phyloP scores from a whole-genome alignment of 352 stramenopile genomes.

The Phytophthora capsici region DNA sequence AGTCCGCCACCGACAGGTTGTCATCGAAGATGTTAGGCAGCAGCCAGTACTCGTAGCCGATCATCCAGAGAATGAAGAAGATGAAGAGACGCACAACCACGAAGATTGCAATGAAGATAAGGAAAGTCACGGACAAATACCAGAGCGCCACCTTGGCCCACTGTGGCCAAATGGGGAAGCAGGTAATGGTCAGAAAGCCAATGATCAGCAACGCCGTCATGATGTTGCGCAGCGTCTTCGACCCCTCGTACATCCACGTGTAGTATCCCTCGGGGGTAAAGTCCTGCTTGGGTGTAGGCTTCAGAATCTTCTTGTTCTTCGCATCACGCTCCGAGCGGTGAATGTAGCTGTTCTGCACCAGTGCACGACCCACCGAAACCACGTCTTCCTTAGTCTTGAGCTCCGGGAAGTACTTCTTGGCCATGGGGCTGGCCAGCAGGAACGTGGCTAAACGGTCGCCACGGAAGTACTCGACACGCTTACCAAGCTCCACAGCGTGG shows the following conservation, averaged over 20 bases:
- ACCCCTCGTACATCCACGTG: constrained; percentile 99
- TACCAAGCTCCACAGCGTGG: constrained; percentile 90
- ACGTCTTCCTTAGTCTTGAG: constrained; percentile 83
- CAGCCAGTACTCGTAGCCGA: constrained; percentile 98
- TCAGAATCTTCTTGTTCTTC: constrained; percentile 89
- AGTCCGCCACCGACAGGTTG: constrained; percentile 96
- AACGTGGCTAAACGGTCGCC: constrained; percentile 89
- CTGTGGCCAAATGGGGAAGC: constrained; percentile 99
- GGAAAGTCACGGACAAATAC: constrained; percentile 98
- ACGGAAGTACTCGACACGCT: constrained; percentile 93
- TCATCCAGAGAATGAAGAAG: constrained; percentile 97
- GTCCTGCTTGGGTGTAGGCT: constrained; percentile 84
- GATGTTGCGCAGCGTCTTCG: constrained; percentile 98
- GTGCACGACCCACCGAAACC: constrained; percentile 69
- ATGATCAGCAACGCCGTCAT: constrained; percentile 97
- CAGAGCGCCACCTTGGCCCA: constrained; percentile 98
- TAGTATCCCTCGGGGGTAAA: constrained; percentile 98
- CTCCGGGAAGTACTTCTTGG: constrained; percentile 88
- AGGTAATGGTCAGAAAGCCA: constrained; percentile 97
- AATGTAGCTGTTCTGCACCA: constrained; percentile 86
- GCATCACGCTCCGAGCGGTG: constrained; percentile 87
- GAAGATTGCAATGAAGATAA: constrained; percentile 99
- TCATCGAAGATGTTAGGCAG: constrained; percentile 99
- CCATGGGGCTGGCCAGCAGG: constrained; percentile 73
- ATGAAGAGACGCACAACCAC: constrained; percentile 94